Evolutionary conservation across 768 basidiomycete species (phyloP), one percentile per base, ranked within the genome.

Genomic region (Kwoniella mangroviensis): DNA sequence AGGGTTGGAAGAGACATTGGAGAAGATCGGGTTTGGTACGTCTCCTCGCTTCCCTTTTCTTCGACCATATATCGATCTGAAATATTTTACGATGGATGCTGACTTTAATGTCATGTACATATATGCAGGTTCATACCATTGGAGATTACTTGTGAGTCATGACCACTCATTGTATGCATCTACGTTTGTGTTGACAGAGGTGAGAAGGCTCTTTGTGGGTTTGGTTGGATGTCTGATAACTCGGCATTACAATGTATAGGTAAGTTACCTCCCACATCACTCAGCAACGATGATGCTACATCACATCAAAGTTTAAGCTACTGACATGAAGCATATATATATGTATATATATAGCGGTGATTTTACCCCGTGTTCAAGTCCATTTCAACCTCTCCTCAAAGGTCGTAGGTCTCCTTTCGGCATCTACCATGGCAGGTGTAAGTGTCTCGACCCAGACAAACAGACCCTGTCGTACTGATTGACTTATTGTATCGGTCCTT

Each of bases 281-380:
- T 34, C 34, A 34, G 9, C 0, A 1, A 34, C 34, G 1, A 34
- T 34, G 34, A 34, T 34, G 34, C 34, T 34, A 34, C 34, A 41
- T 19, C 45, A 42, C 4, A 62, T n/a, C 40, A 61, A n/a, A 42
- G 19, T 26, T 52, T n/a, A 34, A 0, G 0, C 34, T 34, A 34
- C 34, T 34, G 34, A 34, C 34, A 34, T 34, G 0, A 34, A 34
- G 0, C 34, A 34, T 28, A 28, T 22, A 3, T 24, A 28, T 40
- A 34, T 28, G 4, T 22, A 3, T 24, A 28, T 40, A 19, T 54
- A 11, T 54, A 80, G 92, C 96, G 26, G 93, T 98, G 43, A 92
- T 96, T 56, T 86, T 99, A n/a, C 96, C 96, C n/a, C 87, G 96
- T 57, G 91, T 99, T 24, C 96, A 98, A 80, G 89, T 89, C 58